Conservation (phyloP, 1,284 basidiomycete species). For the Dichomitus squalens region DNA sequence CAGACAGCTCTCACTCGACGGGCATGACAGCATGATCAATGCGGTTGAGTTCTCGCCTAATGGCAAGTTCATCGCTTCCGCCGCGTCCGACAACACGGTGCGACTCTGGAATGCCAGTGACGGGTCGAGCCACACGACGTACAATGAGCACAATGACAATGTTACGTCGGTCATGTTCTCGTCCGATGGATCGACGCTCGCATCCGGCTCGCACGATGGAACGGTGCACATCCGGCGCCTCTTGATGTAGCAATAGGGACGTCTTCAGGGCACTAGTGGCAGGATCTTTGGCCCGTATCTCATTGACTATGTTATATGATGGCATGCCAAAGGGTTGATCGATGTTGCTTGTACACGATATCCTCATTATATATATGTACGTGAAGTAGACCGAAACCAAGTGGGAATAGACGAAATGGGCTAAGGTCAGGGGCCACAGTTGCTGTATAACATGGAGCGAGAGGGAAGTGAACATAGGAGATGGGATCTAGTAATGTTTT, state of each 20-base stretch:
- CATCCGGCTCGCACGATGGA: slow-evolving; percentile 38
- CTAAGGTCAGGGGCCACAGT: too few relatives aligned
- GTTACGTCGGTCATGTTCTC: slow-evolving; percentile 24
- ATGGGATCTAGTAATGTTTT: too few relatives aligned
- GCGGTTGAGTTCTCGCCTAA: slow-evolving; percentile 27
- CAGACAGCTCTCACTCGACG: slow-evolving; percentile 17
- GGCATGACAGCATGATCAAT: slow-evolving; percentile 14
- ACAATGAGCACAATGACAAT: slow-evolving; percentile 18
- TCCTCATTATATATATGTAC: too few relatives aligned
- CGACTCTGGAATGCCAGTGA: slow-evolving; percentile 25
- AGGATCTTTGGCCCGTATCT: too few relatives aligned
- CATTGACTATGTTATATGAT: too few relatives aligned
- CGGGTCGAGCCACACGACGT: slow-evolving; percentile 6
- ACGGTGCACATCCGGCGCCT: slow-evolving; percentile 21
- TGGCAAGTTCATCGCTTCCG: slow-evolving; percentile 24
- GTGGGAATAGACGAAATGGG: too few relatives aligned
- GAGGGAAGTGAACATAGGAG: too few relatives aligned
- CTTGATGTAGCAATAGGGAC: slow-evolving; percentile 4
- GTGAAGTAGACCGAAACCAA: too few relatives aligned
- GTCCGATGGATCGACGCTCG: slow-evolving; percentile 30
- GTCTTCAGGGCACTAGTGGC: too few relatives aligned
- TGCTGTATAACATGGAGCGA: too few relatives aligned
- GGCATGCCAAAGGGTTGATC: too few relatives aligned
- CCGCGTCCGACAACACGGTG: slow-evolving; percentile 26
- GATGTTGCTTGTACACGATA: too few relatives aligned